Percentiles rank a stretch among this genome's conserved stretches.
These are phyloP conservation scores for Grosmannia clavigera DNA, from an alignment of 2,329 filamentous ascomycete species.

Conservation along the genomic window DNA sequence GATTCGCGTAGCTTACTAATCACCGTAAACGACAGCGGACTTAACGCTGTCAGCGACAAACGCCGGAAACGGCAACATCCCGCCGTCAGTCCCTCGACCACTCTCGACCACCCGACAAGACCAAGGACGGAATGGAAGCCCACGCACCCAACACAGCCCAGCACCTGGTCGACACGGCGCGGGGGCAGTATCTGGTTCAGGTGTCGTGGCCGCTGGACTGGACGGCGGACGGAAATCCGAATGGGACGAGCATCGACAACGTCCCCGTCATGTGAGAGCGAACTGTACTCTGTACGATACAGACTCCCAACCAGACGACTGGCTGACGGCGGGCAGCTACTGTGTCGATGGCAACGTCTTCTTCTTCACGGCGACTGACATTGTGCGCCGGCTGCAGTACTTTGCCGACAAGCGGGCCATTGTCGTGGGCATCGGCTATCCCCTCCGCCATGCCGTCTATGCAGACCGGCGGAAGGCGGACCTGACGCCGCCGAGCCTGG, in stretches of 20 bases:
- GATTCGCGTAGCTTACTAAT: no score
- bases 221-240: conserved; percentile 1
- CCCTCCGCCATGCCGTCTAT: background rate
- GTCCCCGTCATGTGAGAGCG: conserved; percentile 1
- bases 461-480: conserved; percentile 1
- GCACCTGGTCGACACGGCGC: conserved; percentile 3
- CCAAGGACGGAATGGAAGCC: background rate
- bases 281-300: no score
- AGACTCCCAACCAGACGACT: background rate
- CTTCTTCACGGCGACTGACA: conserved; percentile 8
- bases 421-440: conserved; percentile 9
- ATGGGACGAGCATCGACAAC: background rate
- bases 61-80: no score
- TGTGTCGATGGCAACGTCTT: conserved; percentile 8
- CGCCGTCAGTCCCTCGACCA: no score
- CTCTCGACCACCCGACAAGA: background rate
- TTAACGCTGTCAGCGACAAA: no score
- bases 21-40: no score
- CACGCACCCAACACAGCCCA: conserved; percentile 5
- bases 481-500: conserved; percentile 5
- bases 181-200: conserved; percentile 4
- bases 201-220: conserved; percentile 8
- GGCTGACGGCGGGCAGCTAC: background rate
- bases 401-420: background rate
- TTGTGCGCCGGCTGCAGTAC: conserved; percentile 6